A percentile compares a stretch with the other conserved stretches of the same genome.
Evolutionary conservation across 1,284 basidiomycete genomes (phyloP).

Genomic region (Schizophyllum amplum): DNA sequence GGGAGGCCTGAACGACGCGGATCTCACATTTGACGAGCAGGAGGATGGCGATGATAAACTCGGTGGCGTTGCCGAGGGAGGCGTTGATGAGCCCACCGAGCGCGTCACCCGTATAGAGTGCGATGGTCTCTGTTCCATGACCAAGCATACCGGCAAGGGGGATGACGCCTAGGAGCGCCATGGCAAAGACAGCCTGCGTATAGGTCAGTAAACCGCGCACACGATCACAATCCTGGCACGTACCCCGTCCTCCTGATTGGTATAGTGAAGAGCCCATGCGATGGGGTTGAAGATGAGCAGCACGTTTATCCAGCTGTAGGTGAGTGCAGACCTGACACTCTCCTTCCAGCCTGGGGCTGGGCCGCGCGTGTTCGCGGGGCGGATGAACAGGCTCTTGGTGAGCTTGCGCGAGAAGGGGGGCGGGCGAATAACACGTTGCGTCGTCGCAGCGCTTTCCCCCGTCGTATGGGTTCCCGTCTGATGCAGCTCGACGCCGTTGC

Average conservation of each 20-base stretch:
- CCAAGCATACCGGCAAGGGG: constrained; percentile 53
- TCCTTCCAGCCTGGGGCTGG: constrained; percentile 27
- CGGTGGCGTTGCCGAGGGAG: constrained; percentile 51
- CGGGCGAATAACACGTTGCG: constrained; percentile 1
- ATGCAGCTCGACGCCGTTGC: not conserved
- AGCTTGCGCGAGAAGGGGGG: constrained; percentile 8
- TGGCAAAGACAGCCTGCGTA: constrained; percentile 32
- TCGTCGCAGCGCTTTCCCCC: not conserved
- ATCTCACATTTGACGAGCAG: constrained; percentile 44
- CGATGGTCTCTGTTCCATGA: constrained; percentile 59
- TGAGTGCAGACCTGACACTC: constrained; percentile 28
- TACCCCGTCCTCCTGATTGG: constrained; percentile 41
- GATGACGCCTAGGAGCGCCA: constrained; percentile 38
- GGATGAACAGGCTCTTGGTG: constrained; percentile 20
- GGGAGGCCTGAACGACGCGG: constrained; percentile 55
- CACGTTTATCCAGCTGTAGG: constrained; percentile 38
- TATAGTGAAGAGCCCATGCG: constrained; percentile 48
- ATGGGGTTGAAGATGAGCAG: constrained; percentile 45
- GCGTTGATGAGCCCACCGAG: constrained; percentile 55
- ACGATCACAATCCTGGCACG: not conserved
- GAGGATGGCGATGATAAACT: constrained; percentile 41
- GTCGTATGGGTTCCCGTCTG: not conserved
- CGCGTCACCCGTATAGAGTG: constrained; percentile 46
- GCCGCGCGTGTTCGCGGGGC: constrained; percentile 24
- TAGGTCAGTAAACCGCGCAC: not conserved